Percentiles rank a stretch among this genome's conserved stretches.
phyloP scores from a whole-genome alignment of 805 yeast species.

The Barnettozyma siamensis region DNA sequence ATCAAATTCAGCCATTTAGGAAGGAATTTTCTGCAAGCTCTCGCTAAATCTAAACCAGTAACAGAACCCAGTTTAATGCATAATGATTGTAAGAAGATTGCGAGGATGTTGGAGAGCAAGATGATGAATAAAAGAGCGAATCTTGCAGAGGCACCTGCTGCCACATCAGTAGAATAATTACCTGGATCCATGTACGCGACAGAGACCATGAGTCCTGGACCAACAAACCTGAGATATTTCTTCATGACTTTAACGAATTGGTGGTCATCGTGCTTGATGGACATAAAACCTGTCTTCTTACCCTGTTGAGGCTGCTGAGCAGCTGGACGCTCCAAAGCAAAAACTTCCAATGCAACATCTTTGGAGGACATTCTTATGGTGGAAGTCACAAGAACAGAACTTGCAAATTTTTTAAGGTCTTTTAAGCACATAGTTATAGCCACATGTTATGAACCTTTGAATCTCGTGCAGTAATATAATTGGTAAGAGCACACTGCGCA shows the following conservation, averaged over 20 bases:
- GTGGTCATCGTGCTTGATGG: conserved; percentile 16
- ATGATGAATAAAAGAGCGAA: conserved; percentile 69
- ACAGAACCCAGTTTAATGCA: conserved; percentile 85
- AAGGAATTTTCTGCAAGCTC: conserved; percentile 69
- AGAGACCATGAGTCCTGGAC: conserved; percentile 83
- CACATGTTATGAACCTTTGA: no score
- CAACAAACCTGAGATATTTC: conserved; percentile 65
- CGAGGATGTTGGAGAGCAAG: conserved; percentile 74
- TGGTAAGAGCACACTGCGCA: no score
- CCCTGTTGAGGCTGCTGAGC: neutral
- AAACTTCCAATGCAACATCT: neutral
- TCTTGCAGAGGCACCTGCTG: conserved; percentile 78
- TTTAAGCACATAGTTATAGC: no score
- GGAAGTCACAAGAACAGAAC: no score
- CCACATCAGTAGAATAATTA: conserved; percentile 83
- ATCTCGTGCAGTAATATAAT: no score
- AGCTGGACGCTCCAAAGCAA: neutral
- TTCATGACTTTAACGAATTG: conserved; percentile 25
- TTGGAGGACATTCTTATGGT: neutral
- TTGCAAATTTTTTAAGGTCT: no score
- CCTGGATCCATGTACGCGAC: conserved; percentile 96
- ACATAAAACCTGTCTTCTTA: conserved; percentile 7
- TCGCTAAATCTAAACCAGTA: conserved; percentile 84
- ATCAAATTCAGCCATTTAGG: conserved; percentile 60
- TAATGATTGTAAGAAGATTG: conserved; percentile 74